Evolutionary conservation across 768 basidiomycete genomes (phyloP), one percentile per base, ranked within the genome.

Genomic region (Leccinum sublutescens): DNA sequence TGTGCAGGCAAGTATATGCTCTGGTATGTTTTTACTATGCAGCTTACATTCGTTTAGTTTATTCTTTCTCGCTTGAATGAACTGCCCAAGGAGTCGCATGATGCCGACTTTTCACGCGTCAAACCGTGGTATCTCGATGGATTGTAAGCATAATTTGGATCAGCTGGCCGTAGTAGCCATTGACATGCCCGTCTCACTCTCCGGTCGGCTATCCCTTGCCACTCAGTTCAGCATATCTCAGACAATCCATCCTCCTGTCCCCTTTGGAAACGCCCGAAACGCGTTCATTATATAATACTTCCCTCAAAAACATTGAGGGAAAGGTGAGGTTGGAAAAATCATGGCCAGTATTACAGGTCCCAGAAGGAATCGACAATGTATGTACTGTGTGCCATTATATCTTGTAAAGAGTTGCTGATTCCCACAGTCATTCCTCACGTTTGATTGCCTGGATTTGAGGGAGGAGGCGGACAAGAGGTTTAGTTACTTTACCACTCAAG

Each of bases 81-180:
- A 64, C 79, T 97, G 11, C 97, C 97, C 1, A 93, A 94, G 67
- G 91, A 95, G 66, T 93, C 95, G 2, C 95, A 88, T 64, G 91
- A 95, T 61, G 85, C 91, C 23, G 97, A 98, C 74, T 98, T 98
- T 76, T 96, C 95, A 10, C 86, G 97, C 11, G 90, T 98, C 66
- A 98, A 97, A 75, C 92, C 94, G 1, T 98, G 97, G 97, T 97
- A 95, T 72, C 82, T 98, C 11, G 96, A 98, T 65, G 90, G 89
- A 70, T 84, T 93, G 95, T 97, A 75, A 69, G 92, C 77, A 10
- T 49, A n/a, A 52, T 60, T 61, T 12, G 36, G 19, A 40, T 23
- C 15, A n/a, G 27, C 15, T 33, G 23, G 19, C 88, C 89, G 2
- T 93, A 91, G 92, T 93, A 91, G 69, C 80, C 93, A 5, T 45